These are phyloP conservation scores for Penicillium occitanis DNA, from an alignment of 2,329 filamentous ascomycete genomes.

Conservation along the genomic window DNA sequence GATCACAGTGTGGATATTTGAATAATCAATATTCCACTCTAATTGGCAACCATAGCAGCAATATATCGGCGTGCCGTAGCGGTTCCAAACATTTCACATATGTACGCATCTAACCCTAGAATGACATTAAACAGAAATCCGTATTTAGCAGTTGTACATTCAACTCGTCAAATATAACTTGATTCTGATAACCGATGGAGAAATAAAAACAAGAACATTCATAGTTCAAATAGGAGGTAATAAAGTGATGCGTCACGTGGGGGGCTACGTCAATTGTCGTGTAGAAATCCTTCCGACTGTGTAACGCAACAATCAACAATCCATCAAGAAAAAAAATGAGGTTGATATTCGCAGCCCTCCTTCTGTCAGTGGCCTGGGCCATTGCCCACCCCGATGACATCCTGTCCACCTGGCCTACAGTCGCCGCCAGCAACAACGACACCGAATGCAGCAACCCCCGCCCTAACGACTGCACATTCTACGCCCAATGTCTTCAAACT, in stretches of 20 bases:
- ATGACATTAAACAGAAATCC: background rate
- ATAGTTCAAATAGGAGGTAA: background rate
- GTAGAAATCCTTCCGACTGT: background rate
- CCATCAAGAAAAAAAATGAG: background rate
- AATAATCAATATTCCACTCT: background rate
- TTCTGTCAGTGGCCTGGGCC: background rate
- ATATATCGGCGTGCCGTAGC: background rate
- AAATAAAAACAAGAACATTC: background rate
- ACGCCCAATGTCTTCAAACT: slow-evolving; percentile 28
- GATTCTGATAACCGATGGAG: background rate
- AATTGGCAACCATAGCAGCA: background rate
- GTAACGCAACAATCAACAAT: background rate
- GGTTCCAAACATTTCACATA: background rate
- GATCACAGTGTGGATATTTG: background rate
- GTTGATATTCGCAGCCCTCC: background rate
- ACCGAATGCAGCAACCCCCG: slow-evolving; percentile 24
- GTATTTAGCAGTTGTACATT: background rate
- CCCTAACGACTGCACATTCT: slow-evolving; percentile 31
- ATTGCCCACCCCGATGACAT: background rate
- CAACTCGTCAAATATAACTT: background rate
- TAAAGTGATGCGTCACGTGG: slow-evolving; percentile 1
- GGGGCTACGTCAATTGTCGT: background rate
- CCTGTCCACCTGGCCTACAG: slow-evolving; percentile 1
- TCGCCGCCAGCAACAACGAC: slow-evolving; percentile 10
- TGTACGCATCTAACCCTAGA: background rate